These are phyloP conservation scores for Solanum hybrid DNA, from an alignment of 305 asterid genomes.

Conservation along the genomic window DNA sequence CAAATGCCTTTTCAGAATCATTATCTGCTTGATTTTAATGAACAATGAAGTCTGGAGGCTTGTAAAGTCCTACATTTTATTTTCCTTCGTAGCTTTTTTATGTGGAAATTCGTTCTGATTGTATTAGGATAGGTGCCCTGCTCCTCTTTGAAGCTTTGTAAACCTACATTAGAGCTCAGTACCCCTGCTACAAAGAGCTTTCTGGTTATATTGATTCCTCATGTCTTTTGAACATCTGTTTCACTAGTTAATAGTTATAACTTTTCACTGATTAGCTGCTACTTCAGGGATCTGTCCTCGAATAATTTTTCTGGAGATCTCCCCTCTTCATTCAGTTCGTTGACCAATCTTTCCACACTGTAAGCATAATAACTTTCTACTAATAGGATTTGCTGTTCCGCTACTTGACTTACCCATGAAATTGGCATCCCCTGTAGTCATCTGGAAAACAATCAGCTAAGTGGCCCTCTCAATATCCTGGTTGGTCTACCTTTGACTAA, in stretches of 20 bases:
- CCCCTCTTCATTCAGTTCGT: conserved; percentile 57
- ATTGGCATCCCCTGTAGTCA: conserved; percentile 41
- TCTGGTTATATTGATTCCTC: background rate
- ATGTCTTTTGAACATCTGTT: background rate
- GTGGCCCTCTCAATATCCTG: conserved; percentile 66
- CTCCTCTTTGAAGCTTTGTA: background rate
- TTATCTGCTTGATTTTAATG: background rate
- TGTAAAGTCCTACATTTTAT: background rate
- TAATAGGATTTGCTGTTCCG: conserved; percentile 6
- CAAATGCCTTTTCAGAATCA: background rate
- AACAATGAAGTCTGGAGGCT: background rate
- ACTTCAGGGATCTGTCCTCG: conserved; percentile 72
- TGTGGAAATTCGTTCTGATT: background rate
- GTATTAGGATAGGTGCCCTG: background rate
- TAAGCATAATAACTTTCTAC: conserved; percentile 31
- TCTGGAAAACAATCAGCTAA: conserved; percentile 64
- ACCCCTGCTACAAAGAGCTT: background rate
- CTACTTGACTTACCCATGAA: conserved; percentile 15
- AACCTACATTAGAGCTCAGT: background rate
- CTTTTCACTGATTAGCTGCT: background rate
- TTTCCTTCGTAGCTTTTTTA: background rate
- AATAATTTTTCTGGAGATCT: conserved; percentile 86
- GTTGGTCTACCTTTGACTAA: conserved; percentile 64
- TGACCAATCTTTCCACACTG: conserved; percentile 83
- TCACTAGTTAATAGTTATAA: background rate